Evolutionary conservation across 495 filamentous ascomycete species (phyloP), one percentile per base, ranked within the genome.

Genomic region (Evernia prunastri): DNA sequence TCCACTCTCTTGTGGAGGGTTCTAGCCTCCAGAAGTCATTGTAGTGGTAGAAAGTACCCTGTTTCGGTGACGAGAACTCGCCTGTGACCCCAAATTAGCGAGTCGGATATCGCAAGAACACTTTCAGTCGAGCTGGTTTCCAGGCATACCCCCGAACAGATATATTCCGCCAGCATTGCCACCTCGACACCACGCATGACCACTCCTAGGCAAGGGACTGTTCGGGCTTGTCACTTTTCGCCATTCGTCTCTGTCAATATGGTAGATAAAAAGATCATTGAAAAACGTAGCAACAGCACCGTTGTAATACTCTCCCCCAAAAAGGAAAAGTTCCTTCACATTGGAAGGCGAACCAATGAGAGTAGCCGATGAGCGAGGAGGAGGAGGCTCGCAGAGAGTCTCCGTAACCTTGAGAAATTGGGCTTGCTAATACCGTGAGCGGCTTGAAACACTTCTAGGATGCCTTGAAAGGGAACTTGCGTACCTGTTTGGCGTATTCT

Each of bases 1-100:
- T 88, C 94, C 94, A 98, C 77, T 98, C 94, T 62, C 89, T 81
- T 0, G 86, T 83, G 9, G 82, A 79, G 0, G 91, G 85, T 59
- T 96, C 91, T 42, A 97, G 85, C 37, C 89, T 82, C 94, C 94
- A 98, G 72, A 97, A 97, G 72, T 97, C 94, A 73, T 96, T 96
- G 77, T 98, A 98, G 70, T 98, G 94, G 72, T 98, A 97, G 72
- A 98, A 98, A 2, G 93, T 98, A 6, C 94, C 94, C 73, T 98
- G 94, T 70, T 97, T 98, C 2, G 94, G 94, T 12, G 81, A 86
- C 3, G 84, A 89, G 59, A 87, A 87, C 68, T 86, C 83, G 51
- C 78, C 75, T 76, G 53, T 45, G 56, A 20, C 11, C 29, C 13
- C 47, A 63, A 63, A 58, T 71, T 61, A 39, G 56, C 40, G 56